phyloP scores from a whole-genome alignment of 129 eudicot species.

The Pittosporum tobira region DNA sequence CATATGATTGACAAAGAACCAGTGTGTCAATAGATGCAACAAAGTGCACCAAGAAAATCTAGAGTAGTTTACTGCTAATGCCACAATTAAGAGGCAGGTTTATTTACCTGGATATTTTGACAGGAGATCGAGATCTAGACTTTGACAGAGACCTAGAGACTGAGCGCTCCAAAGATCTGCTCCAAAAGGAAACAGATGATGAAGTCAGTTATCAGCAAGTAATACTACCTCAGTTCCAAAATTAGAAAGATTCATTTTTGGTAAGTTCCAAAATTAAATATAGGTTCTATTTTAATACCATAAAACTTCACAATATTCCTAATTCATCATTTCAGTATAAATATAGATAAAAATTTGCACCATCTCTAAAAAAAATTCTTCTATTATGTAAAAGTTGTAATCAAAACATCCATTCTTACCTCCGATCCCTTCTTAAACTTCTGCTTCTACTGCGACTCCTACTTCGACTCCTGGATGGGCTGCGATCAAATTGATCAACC shows the following conservation, averaged over 20 bases:
- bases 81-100: background rate
- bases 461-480: slow-evolving; percentile 66
- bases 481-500: slow-evolving; percentile 65
- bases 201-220: too few species aligned
- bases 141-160: slow-evolving; percentile 58
- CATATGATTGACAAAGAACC: background rate
- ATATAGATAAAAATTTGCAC: too few species aligned
- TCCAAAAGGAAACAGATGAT: slow-evolving; percentile 21
- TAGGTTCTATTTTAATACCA: too few species aligned
- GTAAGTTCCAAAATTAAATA: too few species aligned
- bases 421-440: slow-evolving; percentile 50
- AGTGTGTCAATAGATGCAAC: background rate
- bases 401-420: too few species aligned
- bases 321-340: too few species aligned
- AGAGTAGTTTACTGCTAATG: background rate
- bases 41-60: background rate
- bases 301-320: too few species aligned
- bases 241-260: too few species aligned
- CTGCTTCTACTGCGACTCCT: slow-evolving; percentile 61
- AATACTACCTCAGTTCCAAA: too few species aligned
- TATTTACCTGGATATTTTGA: slow-evolving; percentile 62
- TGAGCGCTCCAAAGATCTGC: slow-evolving; percentile 59
- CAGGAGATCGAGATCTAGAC: slow-evolving; percentile 73
- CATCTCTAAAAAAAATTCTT: too few species aligned
- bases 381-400: too few species aligned